Percentiles rank a stretch among this genome's conserved stretches.
Conservation (phyloP, 1,284 basidiomycete species). For the Rhodotorula sp. region DNA sequence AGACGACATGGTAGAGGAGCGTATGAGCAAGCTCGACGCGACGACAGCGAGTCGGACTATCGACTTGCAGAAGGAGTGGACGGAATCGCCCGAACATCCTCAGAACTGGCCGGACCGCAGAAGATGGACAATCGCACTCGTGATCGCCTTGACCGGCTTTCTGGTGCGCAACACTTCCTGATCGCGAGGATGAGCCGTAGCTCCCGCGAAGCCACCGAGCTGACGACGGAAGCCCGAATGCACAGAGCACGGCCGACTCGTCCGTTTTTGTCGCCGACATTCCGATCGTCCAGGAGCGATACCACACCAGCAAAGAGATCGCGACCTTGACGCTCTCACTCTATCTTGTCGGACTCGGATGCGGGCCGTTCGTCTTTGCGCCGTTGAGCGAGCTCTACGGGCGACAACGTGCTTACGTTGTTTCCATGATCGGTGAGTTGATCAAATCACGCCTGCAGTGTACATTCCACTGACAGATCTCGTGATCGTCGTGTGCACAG, state of each 20-base stretch:
- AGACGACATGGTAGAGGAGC: too few species aligned
- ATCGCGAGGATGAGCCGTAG: too few species aligned
- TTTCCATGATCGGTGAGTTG: conserved; percentile 31
- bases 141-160: conserved; percentile 1
- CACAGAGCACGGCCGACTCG: conserved; percentile 19
- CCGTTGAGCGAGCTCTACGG: conserved; percentile 54
- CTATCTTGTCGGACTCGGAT: conserved; percentile 50
- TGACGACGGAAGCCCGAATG: too few species aligned
- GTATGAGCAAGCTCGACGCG: too few species aligned
- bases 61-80: conserved; percentile 1
- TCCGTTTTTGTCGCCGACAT: conserved; percentile 49
- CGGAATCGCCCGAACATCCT: background rate
- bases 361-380: conserved; percentile 54
- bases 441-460: conserved; percentile 45
- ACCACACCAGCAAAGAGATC: conserved; percentile 45
- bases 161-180: background rate
- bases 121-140: background rate
- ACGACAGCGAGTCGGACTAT: too few species aligned
- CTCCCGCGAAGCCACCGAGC: too few species aligned
- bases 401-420: conserved; percentile 51
- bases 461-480: conserved; percentile 42
- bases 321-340: conserved; percentile 46
- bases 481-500: conserved; percentile 19
- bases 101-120: background rate
- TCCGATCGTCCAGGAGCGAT: conserved; percentile 45